A percentile compares a stretch with the other conserved stretches of the same genome.
Evolutionary conservation across 768 basidiomycete species (phyloP).

Genomic region (Lactifluus echinatus): DNA sequence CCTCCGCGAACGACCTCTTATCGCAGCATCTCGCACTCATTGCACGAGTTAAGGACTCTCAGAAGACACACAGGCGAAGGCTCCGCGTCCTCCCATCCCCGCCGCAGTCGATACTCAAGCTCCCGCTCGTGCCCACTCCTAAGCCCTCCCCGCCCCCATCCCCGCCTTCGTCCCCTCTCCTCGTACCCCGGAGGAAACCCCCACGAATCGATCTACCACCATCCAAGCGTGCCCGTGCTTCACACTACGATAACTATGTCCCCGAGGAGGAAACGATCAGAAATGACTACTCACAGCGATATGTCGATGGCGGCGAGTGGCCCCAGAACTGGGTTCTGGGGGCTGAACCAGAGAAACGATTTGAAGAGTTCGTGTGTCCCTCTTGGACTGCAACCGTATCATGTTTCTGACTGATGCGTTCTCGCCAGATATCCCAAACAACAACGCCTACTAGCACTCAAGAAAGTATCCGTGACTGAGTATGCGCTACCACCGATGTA

Average conservation of each 20-base stretch:
- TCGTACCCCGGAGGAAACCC: conserved; percentile 29
- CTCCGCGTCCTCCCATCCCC: conserved; percentile 49
- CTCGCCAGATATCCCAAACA: conserved; percentile 86
- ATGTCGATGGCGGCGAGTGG: conserved; percentile 88
- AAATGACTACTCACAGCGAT: conserved; percentile 88
- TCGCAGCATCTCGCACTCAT: conserved; percentile 53
- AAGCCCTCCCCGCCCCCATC: conserved; percentile 42
- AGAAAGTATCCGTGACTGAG: conserved; percentile 65
- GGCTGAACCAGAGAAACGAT: conserved; percentile 78
- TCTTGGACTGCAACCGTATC: too few species aligned
- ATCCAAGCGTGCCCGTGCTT: conserved; percentile 64
- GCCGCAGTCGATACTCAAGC: conserved; percentile 27
- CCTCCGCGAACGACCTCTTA: conserved; percentile 58
- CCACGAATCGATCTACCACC: conserved; percentile 49
- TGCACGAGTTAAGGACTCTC: conserved; percentile 43
- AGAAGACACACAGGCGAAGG: conserved; percentile 48
- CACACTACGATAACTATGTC: conserved; percentile 72
- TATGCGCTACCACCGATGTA: conserved; percentile 69
- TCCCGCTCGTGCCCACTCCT: conserved; percentile 29
- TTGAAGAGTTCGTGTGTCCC: conserved; percentile 74
- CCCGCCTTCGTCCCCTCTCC: conserved; percentile 35
- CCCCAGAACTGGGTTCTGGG: conserved; percentile 91
- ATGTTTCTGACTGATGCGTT: conserved; percentile 1
- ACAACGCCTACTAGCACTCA: conserved; percentile 71
- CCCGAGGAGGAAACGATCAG: conserved; percentile 94